These are phyloP conservation scores for Blastocystis sp. DNA, from an alignment of 352 stramenopile species.

Conservation along the genomic window DNA sequence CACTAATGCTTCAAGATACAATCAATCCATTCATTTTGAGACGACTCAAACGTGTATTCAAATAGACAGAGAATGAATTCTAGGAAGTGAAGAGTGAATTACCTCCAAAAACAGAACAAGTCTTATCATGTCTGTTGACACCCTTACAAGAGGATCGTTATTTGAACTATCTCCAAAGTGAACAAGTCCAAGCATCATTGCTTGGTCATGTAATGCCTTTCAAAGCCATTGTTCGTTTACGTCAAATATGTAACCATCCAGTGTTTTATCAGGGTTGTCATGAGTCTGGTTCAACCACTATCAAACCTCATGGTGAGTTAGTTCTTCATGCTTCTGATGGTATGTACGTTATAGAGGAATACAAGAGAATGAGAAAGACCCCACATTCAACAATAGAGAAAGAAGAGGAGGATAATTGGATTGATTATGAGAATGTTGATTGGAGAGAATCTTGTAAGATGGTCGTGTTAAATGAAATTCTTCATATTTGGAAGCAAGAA, in stretches of 20 bases:
- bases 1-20: constrained; percentile 86
- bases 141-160: constrained; percentile 80
- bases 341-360: constrained; percentile 48
- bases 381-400: not conserved
- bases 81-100: constrained; percentile 71
- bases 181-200: constrained; percentile 30
- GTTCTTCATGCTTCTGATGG: constrained; percentile 61
- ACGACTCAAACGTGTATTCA: constrained; percentile 83
- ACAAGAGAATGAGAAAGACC: constrained; percentile 5
- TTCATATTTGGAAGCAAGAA: constrained; percentile 85
- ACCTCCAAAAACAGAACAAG: constrained; percentile 93
- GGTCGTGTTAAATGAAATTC: constrained; percentile 85
- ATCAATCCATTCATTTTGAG: constrained; percentile 91
- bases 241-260: constrained; percentile 95
- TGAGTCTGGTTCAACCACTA: constrained; percentile 68
- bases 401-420: constrained; percentile 30
- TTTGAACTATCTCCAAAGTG: constrained; percentile 71
- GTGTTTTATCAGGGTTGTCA: constrained; percentile 71
- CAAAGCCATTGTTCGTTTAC: constrained; percentile 84
- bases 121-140: constrained; percentile 89
- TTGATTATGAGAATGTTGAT: not conserved
- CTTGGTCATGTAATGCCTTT: constrained; percentile 66
- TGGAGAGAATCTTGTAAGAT: constrained; percentile 84
- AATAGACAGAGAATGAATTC: constrained; percentile 65
- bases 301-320: constrained; percentile 64